These are phyloP conservation scores for Salix dunnii DNA, from an alignment of 345 rosid genomes.

Conservation along the genomic window DNA sequence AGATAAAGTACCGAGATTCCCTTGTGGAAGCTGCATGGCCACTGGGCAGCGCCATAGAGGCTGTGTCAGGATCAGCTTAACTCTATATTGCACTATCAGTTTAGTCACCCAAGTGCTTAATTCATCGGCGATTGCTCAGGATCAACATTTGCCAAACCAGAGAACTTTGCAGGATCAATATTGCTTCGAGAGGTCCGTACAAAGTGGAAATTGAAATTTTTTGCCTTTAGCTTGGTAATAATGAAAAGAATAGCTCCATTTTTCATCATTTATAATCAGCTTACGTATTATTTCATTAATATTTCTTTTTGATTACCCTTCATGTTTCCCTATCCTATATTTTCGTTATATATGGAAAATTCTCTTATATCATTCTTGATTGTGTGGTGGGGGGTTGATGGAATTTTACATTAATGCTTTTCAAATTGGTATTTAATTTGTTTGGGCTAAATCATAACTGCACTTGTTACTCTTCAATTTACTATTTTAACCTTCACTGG, in stretches of 20 bases:
- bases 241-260: slow-evolving; percentile 17
- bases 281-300: slow-evolving; percentile 19
- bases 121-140: neutral
- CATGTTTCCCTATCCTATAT: no score
- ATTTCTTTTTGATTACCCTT: slow-evolving; percentile 18
- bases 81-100: neutral
- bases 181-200: slow-evolving; percentile 4
- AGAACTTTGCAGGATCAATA: neutral
- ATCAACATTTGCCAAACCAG: neutral
- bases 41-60: slow-evolving; percentile 94
- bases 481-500: no score
- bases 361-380: no score
- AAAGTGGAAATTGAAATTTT: slow-evolving; percentile 17
- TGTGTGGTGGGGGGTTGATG: no score
- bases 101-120: neutral
- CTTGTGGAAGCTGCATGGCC: slow-evolving; percentile 99
- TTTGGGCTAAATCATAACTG: no score
- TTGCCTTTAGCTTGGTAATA: slow-evolving; percentile 26
- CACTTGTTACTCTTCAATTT: no score
- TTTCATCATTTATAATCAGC: slow-evolving; percentile 36
- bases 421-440: no score
- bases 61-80: slow-evolving; percentile 47
- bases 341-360: neutral
- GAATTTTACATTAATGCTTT: no score
- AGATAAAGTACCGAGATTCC: slow-evolving; percentile 57